These are phyloP conservation scores for Heterobasidion irregulare DNA, from an alignment of 1,284 basidiomycete genomes.

Conservation along the genomic window DNA sequence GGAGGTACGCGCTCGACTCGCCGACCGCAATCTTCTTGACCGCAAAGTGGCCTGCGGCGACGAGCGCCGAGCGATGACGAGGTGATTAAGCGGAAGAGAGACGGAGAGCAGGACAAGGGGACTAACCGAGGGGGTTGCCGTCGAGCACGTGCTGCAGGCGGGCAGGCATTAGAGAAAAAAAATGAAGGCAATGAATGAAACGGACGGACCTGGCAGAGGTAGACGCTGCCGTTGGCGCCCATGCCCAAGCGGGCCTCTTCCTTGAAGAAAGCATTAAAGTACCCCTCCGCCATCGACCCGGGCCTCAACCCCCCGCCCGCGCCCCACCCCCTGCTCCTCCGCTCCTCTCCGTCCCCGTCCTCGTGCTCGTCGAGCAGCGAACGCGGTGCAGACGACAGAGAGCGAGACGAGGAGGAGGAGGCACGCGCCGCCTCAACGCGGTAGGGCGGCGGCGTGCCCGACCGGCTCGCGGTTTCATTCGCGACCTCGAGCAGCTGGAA, in stretches of 20 bases:
- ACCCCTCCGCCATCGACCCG: constrained; percentile 72
- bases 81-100: not conserved
- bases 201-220: constrained; percentile 64
- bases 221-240: constrained; percentile 89
- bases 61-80: not conserved
- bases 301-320: constrained; percentile 28
- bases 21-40: constrained; percentile 96
- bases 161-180: not conserved
- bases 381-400: too few species aligned
- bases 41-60: constrained; percentile 62
- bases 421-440: not conserved
- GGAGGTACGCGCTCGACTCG: constrained; percentile 75
- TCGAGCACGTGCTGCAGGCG: constrained; percentile 64
- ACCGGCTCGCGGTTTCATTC: constrained; percentile 57
- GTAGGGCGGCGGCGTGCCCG: constrained; percentile 38
- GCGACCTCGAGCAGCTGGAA: constrained; percentile 64
- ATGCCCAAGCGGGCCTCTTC: constrained; percentile 84
- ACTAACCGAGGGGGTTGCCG: constrained; percentile 63
- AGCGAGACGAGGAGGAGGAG: not conserved
- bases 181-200: not conserved
- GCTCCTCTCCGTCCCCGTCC: not conserved
- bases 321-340: too few species aligned
- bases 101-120: not conserved
- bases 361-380: not conserved
- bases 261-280: constrained; percentile 82